Conservation (phyloP, 805 yeast species). For the Ogataea methylovora region DNA sequence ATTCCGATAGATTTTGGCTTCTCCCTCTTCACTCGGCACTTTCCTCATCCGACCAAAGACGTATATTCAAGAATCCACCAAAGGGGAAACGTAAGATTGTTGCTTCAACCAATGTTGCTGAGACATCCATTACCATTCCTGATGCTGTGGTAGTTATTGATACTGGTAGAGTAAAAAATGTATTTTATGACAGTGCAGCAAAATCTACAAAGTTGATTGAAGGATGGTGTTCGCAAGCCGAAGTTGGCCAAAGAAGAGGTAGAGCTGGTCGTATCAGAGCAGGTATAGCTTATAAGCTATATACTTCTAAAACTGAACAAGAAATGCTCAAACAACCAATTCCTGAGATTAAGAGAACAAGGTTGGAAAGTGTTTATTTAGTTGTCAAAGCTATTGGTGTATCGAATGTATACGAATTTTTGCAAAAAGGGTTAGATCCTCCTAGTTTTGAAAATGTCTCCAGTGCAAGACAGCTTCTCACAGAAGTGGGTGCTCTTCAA, state of each 20-base stretch:
- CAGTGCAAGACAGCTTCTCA: constrained; percentile 44
- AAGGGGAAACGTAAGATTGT: constrained; percentile 63
- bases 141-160: constrained; percentile 92
- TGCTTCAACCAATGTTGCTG: constrained; percentile 91
- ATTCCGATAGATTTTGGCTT: constrained; percentile 25
- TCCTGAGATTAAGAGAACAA: constrained; percentile 84
- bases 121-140: constrained; percentile 92
- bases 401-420: constrained; percentile 57
- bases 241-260: constrained; percentile 86
- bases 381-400: constrained; percentile 88
- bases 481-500: constrained; percentile 67
- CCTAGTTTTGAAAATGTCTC: constrained; percentile 51
- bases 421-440: constrained; percentile 73
- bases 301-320: constrained; percentile 53
- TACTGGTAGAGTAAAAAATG: constrained; percentile 75
- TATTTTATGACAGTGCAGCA: constrained; percentile 58
- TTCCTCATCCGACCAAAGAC: constrained; percentile 72
- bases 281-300: constrained; percentile 79
- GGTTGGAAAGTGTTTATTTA: constrained; percentile 75
- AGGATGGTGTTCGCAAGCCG: constrained; percentile 85
- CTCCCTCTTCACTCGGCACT: constrained; percentile 88
- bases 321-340: constrained; percentile 66
- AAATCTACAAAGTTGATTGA: constrained; percentile 71
- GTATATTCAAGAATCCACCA: constrained; percentile 57
- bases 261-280: constrained; percentile 93